phyloP scores from a whole-genome alignment of 23 red algal genomes.

The Chondrus crispus region DNA sequence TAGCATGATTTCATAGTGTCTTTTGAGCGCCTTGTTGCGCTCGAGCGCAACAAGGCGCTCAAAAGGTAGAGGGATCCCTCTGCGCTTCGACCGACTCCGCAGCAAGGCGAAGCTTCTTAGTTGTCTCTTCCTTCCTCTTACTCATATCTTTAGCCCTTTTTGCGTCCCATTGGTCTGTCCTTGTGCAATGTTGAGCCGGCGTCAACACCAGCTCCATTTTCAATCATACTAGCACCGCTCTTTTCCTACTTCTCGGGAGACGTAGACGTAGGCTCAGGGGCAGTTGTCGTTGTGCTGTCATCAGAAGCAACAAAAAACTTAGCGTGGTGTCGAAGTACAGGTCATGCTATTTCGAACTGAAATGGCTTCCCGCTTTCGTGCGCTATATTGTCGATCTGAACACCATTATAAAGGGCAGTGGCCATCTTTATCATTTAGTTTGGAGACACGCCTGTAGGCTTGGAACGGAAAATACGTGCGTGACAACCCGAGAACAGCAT shows the following conservation, averaged over 20 bases:
- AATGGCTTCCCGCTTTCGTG: background rate
- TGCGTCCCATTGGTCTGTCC: background rate
- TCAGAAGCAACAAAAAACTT: background rate
- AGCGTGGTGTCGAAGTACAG: background rate
- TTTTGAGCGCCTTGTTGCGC: background rate
- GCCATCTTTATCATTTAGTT: background rate
- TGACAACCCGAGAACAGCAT: background rate
- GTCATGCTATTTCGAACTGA: background rate
- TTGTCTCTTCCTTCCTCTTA: background rate
- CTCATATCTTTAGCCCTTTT: background rate
- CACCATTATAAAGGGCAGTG: background rate
- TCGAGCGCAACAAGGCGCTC: background rate
- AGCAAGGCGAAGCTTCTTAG: background rate
- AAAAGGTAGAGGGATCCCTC: background rate
- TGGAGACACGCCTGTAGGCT: background rate
- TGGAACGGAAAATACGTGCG: background rate
- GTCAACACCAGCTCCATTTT: background rate
- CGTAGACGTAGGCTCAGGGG: background rate
- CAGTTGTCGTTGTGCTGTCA: background rate
- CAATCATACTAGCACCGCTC: background rate
- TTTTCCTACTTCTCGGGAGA: background rate
- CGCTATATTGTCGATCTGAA: background rate
- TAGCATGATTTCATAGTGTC: conserved; percentile 16
- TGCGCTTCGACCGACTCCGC: background rate
- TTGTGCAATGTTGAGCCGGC: too few relatives aligned